Conservation (phyloP, 2,329 filamentous ascomycete genomes). For the Trichoderma harzianum region DNA sequence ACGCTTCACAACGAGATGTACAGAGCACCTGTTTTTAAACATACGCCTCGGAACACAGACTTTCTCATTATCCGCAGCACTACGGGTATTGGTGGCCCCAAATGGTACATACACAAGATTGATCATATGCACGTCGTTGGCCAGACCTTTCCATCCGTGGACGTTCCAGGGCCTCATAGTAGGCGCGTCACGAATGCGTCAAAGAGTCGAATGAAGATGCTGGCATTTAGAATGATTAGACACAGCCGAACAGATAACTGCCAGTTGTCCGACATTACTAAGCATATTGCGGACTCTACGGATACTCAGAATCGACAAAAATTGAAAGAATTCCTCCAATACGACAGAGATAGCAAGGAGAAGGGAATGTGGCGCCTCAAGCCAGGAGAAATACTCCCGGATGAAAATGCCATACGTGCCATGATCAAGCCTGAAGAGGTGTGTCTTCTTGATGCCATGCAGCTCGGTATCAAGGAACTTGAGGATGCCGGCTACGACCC, state of each 20-base stretch:
- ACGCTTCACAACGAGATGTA: slow-evolving; percentile 96
- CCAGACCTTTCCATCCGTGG: slow-evolving; percentile 86
- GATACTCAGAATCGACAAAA: slow-evolving; percentile 96
- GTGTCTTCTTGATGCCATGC: slow-evolving; percentile 92
- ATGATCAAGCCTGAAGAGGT: slow-evolving; percentile 97
- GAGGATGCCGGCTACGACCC: slow-evolving; percentile 84
- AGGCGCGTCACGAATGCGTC: slow-evolving; percentile 94
- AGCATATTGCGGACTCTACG: slow-evolving; percentile 86
- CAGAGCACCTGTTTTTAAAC: slow-evolving; percentile 87
- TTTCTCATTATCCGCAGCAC: slow-evolving; percentile 83
- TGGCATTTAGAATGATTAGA: slow-evolving; percentile 83
- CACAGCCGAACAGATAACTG: slow-evolving; percentile 68
- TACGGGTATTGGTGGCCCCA: slow-evolving; percentile 72
- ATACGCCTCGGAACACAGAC: slow-evolving; percentile 72
- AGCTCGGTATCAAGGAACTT: slow-evolving; percentile 87
- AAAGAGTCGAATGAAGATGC: slow-evolving; percentile 95
- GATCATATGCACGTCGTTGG: slow-evolving; percentile 90
- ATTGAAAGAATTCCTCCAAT: slow-evolving; percentile 92
- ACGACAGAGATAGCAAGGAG: slow-evolving; percentile 69
- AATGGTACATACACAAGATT: slow-evolving; percentile 82
- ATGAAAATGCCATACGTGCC: slow-evolving; percentile 73
- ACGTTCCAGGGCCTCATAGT: slow-evolving; percentile 90
- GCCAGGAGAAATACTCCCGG: slow-evolving; percentile 69
- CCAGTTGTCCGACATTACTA: slow-evolving; percentile 80
- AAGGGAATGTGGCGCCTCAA: slow-evolving; percentile 80